phyloP scores from a whole-genome alignment of 306 rosid genomes.

The Prunus armeniaca region DNA sequence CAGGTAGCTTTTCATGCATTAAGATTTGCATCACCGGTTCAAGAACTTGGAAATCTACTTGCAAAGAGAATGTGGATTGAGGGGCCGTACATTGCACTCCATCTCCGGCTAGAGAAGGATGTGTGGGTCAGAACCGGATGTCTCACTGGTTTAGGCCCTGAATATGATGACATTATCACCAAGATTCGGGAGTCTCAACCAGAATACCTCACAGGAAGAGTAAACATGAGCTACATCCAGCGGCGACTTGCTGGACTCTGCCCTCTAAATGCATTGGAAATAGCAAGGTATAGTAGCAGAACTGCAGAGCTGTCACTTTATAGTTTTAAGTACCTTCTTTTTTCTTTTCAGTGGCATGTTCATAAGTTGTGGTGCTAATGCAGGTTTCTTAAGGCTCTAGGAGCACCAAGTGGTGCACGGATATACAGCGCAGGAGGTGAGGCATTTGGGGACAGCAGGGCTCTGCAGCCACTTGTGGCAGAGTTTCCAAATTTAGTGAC shows the following conservation, averaged over 20 bases:
- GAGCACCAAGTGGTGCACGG: slow-evolving; percentile 41
- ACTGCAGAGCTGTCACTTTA: no score
- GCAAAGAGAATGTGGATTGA: slow-evolving; percentile 62
- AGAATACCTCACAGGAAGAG: slow-evolving; percentile 43
- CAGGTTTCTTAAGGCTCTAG: slow-evolving; percentile 53
- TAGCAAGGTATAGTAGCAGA: slow-evolving; percentile 34
- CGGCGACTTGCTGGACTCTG: slow-evolving; percentile 46
- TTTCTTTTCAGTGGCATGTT: background rate
- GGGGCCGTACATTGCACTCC: slow-evolving; percentile 53
- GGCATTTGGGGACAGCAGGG: slow-evolving; percentile 46
- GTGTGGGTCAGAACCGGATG: slow-evolving; percentile 63
- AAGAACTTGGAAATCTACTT: slow-evolving; percentile 40
- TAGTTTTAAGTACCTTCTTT: background rate
- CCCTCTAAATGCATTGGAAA: slow-evolving; percentile 51
- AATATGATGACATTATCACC: slow-evolving; percentile 34
- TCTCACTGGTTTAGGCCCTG: slow-evolving; percentile 51
- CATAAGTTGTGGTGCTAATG: background rate
- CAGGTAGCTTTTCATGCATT: slow-evolving; percentile 64
- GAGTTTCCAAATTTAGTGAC: slow-evolving; percentile 50
- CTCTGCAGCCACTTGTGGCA: slow-evolving; percentile 43
- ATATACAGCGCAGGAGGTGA: slow-evolving; percentile 56
- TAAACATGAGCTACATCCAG: slow-evolving; percentile 39
- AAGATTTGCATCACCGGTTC: slow-evolving; percentile 47
- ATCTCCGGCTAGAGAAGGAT: slow-evolving; percentile 59
- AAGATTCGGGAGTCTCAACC: slow-evolving; percentile 36